phyloP scores from a whole-genome alignment of 2,329 filamentous ascomycete species.

The Pyrenophora seminiperda region DNA sequence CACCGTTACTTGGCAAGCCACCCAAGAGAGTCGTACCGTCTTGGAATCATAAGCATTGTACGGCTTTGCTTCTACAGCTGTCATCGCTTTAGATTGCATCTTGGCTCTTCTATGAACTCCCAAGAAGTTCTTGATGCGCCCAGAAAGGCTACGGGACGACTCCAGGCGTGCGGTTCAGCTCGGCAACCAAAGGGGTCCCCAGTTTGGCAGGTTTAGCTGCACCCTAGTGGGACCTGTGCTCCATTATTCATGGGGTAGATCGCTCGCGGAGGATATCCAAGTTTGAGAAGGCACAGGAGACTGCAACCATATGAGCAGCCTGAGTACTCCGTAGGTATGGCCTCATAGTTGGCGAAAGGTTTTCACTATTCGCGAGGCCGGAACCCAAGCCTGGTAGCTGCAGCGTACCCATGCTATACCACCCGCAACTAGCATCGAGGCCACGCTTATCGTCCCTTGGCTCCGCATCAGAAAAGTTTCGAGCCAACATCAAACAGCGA shows the following conservation, averaged over 20 bases:
- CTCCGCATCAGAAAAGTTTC: constrained; percentile 45
- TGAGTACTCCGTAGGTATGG: not conserved
- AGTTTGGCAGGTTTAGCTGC: no score
- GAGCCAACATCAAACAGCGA: constrained; percentile 39
- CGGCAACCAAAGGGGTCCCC: no score
- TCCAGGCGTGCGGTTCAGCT: no score
- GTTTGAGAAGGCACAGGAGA: no score
- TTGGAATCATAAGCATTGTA: constrained; percentile 21
- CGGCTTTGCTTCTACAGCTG: constrained; percentile 11
- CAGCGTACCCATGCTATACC: constrained; percentile 12
- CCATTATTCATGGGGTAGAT: no score
- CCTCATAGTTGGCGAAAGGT: constrained; percentile 8
- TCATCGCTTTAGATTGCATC: constrained; percentile 12
- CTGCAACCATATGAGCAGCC: not conserved
- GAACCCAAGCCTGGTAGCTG: constrained; percentile 25
- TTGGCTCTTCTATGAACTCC: constrained; percentile 2
- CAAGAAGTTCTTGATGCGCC: not conserved
- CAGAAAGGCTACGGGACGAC: not conserved
- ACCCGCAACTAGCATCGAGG: constrained; percentile 17
- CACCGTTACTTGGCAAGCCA: constrained; percentile 17
- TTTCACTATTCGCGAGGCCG: constrained; percentile 15
- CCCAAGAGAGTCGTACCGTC: constrained; percentile 16
- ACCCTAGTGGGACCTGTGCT: not conserved
- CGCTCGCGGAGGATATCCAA: no score
- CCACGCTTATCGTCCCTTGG: constrained; percentile 36